Base-by-base conservation (phyloP, 2,329 filamentous ascomycete genomes). In the Sarocladiaceae sp. region DNA sequence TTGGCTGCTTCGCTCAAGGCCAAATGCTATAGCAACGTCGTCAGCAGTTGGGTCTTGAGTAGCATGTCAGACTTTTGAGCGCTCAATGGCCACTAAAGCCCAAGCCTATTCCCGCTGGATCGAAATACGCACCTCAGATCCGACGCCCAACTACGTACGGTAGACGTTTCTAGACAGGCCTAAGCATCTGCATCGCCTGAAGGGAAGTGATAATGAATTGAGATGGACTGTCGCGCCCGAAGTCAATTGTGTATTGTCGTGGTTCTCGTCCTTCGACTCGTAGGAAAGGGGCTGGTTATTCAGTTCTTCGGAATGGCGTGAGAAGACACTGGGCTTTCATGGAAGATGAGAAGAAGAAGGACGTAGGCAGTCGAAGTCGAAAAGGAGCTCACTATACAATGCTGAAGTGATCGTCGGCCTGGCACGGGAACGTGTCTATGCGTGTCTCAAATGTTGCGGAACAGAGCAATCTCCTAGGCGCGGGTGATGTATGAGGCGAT, bases 131-230 rank as follows among this genome's bases (percentile, higher is more conserved):
- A n/a, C n/a, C n/a, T n/a, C n/a, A n/a, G n/a, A n/a, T n/a, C n/a
- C n/a, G n/a, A n/a, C n/a, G n/a, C n/a, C n/a, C n/a, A n/a, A n/a
- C n/a, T n/a, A n/a, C n/a, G n/a, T n/a, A n/a, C n/a, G n/a, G n/a
- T n/a, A n/a, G n/a, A n/a, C n/a, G n/a, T n/a, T n/a, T 29, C 23
- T 16, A 41, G 24, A 10, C 13, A 18, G 29, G 20, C 19, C 37
- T 16, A 24, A 9, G 37, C 37, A 41, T 41, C 29, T 41, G 37
- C 37, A 24, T 41, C 37, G 37, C 37, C 37, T 41, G 37, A 24
- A 21, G 37, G 3, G 19, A 13, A 27, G 24, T n/a, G 21, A 18
- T 29, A 29, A 27, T 7, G n/a, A 19, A 6, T 29, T 3, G 21
- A 27, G 23, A 6, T 29, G n/a, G n/a, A n/a, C n/a, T n/a, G n/a